Percentiles rank a stretch among this genome's conserved stretches.
Conservation (phyloP, 768 basidiomycete species). For the Austroboletus festivus region DNA sequence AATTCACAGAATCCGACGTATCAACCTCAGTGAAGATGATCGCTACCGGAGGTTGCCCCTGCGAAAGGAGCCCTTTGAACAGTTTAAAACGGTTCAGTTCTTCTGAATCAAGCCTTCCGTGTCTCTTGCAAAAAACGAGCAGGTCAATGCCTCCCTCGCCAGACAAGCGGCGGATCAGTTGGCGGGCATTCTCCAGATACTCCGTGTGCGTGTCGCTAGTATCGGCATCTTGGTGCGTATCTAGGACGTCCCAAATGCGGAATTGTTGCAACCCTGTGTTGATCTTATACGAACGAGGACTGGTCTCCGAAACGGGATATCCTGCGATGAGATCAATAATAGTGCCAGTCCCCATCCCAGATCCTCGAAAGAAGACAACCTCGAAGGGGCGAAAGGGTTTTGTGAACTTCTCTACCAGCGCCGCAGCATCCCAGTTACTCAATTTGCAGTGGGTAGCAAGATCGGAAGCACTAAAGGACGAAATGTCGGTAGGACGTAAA, state of each 20-base stretch:
- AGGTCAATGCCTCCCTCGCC: conserved; percentile 27
- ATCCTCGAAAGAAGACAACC: conserved; percentile 33
- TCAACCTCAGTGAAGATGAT: too few relatives aligned
- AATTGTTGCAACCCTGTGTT: too few relatives aligned
- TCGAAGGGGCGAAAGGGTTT: conserved; percentile 12
- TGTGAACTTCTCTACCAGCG: background rate
- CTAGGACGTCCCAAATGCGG: too few relatives aligned
- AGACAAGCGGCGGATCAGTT: conserved; percentile 24
- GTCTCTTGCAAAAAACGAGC: conserved; percentile 32
- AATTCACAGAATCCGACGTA: background rate
- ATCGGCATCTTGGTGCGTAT: too few relatives aligned
- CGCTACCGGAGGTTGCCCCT: too few relatives aligned
- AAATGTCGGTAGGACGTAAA: background rate
- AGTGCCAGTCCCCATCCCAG: too few relatives aligned
- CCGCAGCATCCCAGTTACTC: background rate
- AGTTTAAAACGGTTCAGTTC: too few relatives aligned
- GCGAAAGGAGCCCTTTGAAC: too few relatives aligned
- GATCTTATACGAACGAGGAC: too few relatives aligned
- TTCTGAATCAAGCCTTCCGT: conserved; percentile 19
- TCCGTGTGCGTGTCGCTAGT: too few relatives aligned
- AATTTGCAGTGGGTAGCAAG: background rate
- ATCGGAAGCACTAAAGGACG: background rate
- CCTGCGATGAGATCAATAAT: too few relatives aligned
- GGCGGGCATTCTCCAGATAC: conserved; percentile 3
- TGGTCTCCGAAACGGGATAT: too few relatives aligned